phyloP scores from a whole-genome alignment of 345 rosid genomes.

The Erysimum cheiranthoides region DNA sequence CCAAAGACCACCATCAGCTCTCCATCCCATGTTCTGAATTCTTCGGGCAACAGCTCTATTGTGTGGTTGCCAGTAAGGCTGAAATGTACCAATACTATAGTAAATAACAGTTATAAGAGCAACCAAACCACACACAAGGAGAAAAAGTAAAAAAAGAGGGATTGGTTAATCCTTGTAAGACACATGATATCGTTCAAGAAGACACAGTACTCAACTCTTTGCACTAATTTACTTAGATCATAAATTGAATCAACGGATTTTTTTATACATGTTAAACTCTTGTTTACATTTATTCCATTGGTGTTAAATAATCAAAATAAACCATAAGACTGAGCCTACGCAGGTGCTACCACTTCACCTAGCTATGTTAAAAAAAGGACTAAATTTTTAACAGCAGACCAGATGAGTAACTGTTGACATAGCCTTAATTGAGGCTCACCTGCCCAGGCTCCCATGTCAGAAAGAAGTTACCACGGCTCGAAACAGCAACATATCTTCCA shows the following conservation, averaged over 20 bases:
- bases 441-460: constrained; percentile 99
- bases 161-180: background rate
- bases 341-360: constrained; percentile 3
- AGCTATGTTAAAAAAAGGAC: constrained; percentile 15
- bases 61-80: constrained; percentile 99
- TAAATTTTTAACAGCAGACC: background rate
- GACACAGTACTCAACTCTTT: constrained; percentile 7
- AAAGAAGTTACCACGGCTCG: constrained; percentile 97
- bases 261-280: background rate
- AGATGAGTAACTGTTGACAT: background rate
- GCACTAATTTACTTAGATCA: background rate
- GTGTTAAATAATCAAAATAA: constrained; percentile 17
- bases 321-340: constrained; percentile 2
- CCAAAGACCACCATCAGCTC: constrained; percentile 99
- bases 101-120: constrained; percentile 6
- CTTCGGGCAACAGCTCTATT: constrained; percentile 96
- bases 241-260: background rate
- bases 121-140: constrained; percentile 22
- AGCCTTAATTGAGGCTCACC: constrained; percentile 48
- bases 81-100: constrained; percentile 31
- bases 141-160: background rate
- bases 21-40: constrained; percentile 99
- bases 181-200: background rate
- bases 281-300: background rate
- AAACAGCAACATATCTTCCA: constrained; percentile 94